A percentile compares a stretch with the other conserved stretches of the same genome.
These are phyloP conservation scores for Lophium mytilinum DNA, from an alignment of 495 filamentous ascomycete genomes.

Conservation along the genomic window DNA sequence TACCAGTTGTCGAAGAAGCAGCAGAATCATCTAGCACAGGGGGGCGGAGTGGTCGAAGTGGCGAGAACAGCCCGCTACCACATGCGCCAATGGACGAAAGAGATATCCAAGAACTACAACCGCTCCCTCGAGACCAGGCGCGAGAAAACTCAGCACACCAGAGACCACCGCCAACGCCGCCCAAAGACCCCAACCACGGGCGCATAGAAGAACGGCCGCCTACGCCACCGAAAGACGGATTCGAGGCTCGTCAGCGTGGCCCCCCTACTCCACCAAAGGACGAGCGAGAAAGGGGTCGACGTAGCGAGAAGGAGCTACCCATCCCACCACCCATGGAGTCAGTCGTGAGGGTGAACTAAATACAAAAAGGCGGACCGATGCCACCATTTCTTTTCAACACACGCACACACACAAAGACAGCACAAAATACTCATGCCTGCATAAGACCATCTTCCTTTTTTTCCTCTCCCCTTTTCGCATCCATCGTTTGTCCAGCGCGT, in stretches of 20 bases:
- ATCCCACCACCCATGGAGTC: conserved; percentile 18
- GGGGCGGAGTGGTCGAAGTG: conserved; percentile 40
- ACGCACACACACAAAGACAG: no score
- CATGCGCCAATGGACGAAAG: conserved; percentile 10
- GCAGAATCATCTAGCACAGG: conserved; percentile 70
- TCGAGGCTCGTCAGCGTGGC: conserved; percentile 6
- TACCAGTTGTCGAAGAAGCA: conserved; percentile 92
- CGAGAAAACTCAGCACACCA: conserved; percentile 1
- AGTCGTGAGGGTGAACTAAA: conserved; percentile 19
- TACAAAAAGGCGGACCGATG: neutral
- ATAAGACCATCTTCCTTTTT: neutral
- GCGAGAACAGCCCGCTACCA: conserved; percentile 9
- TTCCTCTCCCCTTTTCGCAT: neutral
- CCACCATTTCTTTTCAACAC: no score
- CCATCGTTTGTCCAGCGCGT: neutral
- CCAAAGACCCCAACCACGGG: conserved; percentile 22
- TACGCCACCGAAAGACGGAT: conserved; percentile 29
- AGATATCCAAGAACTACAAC: conserved; percentile 7
- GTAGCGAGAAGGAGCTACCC: conserved; percentile 27
- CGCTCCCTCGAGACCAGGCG: conserved; percentile 1
- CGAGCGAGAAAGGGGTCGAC: conserved; percentile 17
- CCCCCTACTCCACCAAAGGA: conserved; percentile 35
- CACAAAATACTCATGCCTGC: neutral
- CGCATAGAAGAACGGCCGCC: conserved; percentile 19
- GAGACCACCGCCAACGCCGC: conserved; percentile 32